Evolutionary conservation across 1,284 basidiomycete genomes (phyloP).

Genomic region (Moesziomyces sp.): DNA sequence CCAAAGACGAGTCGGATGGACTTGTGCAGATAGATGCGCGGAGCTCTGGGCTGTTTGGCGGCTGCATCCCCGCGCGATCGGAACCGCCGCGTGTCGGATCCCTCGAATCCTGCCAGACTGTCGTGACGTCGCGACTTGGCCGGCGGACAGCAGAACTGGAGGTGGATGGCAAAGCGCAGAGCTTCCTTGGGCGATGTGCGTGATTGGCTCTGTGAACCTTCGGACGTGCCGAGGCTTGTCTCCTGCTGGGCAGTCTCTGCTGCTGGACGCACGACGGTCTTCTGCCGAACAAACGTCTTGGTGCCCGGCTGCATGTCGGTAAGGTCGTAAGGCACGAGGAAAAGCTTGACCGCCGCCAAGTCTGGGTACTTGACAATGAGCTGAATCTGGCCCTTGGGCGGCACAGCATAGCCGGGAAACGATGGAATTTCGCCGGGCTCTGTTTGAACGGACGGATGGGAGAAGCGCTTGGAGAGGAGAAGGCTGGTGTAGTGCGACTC

Average conservation of each 20-base stretch:
- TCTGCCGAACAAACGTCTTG: constrained; percentile 60
- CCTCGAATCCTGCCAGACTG: constrained; percentile 27
- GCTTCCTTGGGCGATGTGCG: constrained; percentile 32
- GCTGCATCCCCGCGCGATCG: constrained; percentile 3
- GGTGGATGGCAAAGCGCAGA: constrained; percentile 60
- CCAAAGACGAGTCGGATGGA: constrained; percentile 58
- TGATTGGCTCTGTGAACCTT: constrained; percentile 3
- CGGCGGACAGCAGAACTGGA: constrained; percentile 55
- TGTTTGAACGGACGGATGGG: neutral
- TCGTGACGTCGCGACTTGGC: constrained; percentile 11
- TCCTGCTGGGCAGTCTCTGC: neutral
- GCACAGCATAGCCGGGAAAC: constrained; percentile 71
- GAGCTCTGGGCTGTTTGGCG: constrained; percentile 10
- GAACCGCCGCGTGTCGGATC: constrained; percentile 10
- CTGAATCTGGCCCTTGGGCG: constrained; percentile 71
- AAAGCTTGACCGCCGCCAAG: constrained; percentile 70
- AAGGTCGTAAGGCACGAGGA: constrained; percentile 72
- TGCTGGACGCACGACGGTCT: constrained; percentile 26
- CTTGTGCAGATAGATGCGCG: constrained; percentile 56
- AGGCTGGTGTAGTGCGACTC: constrained; percentile 60
- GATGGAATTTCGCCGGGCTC: constrained; percentile 16
- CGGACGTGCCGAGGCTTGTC: neutral
- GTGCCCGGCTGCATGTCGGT: constrained; percentile 63
- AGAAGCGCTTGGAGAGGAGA: constrained; percentile 13
- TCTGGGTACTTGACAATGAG: constrained; percentile 71